Conservation (phyloP, 805 yeast species). For the Saccharomycopsis oosterbeekiorum region DNA sequence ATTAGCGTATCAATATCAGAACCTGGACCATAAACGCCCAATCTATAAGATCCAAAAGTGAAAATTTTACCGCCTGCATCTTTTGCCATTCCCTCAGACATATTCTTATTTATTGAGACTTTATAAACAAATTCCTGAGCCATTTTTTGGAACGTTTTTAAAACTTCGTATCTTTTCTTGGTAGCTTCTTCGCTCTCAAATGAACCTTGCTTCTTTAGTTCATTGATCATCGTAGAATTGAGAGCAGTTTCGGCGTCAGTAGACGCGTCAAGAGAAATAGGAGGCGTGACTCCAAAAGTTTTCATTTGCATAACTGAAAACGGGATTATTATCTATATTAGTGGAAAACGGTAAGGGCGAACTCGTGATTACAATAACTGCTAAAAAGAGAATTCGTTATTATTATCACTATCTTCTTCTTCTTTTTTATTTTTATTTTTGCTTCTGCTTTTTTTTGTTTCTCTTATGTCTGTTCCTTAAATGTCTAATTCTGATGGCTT, state of each 20-base stretch:
- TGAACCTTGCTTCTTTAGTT: conserved; percentile 72
- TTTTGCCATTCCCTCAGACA: conserved; percentile 95
- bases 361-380: no score
- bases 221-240: conserved; percentile 69
- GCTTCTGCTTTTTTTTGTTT: no score
- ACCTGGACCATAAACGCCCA: conserved; percentile 97
- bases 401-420: no score
- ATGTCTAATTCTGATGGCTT: no score
- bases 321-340: background rate
- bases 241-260: conserved; percentile 67
- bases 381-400: no score
- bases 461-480: no score
- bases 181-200: conserved; percentile 86
- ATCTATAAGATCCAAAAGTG: conserved; percentile 86
- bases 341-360: background rate
- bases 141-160: conserved; percentile 60
- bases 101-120: conserved; percentile 73
- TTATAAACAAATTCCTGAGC: conserved; percentile 73
- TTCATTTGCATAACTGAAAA: conserved; percentile 9
- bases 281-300: conserved; percentile 62
- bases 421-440: no score
- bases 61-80: conserved; percentile 98
- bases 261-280: conserved; percentile 79
- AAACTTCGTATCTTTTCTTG: conserved; percentile 65
- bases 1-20: conserved; percentile 94